These are phyloP conservation scores for Paecilomyces sp. DNA, from an alignment of 2,329 filamentous ascomycete species.

Conservation along the genomic window DNA sequence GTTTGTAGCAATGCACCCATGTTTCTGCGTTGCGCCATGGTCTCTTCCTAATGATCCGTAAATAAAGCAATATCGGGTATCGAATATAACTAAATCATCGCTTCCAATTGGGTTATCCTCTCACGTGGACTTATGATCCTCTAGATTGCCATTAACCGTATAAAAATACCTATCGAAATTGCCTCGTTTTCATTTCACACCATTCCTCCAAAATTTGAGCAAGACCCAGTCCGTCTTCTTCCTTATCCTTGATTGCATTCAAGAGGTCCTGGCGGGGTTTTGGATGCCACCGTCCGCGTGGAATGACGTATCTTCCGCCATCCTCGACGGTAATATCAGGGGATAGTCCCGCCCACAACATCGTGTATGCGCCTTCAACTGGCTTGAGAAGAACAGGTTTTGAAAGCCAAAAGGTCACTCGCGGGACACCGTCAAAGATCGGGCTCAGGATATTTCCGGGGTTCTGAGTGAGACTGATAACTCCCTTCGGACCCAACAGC, in stretches of 20 bases:
- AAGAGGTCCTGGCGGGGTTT: conserved; percentile 13
- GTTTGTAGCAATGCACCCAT: too few species aligned
- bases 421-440: conserved; percentile 6
- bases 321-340: conserved; percentile 9
- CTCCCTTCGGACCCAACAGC: conserved; percentile 5
- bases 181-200: conserved; percentile 6
- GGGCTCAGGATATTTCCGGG: conserved; percentile 12
- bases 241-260: conserved; percentile 8
- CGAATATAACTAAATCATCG: too few species aligned
- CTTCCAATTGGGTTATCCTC: too few species aligned
- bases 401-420: conserved; percentile 4
- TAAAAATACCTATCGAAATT: neutral
- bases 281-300: conserved; percentile 15
- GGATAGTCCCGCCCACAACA: conserved; percentile 14
- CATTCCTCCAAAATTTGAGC: conserved; percentile 12
- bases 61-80: too few species aligned
- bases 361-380: conserved; percentile 15
- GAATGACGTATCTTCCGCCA: conserved; percentile 13
- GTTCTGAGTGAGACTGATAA: conserved; percentile 15
- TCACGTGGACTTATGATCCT: too few species aligned
- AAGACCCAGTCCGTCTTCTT: conserved; percentile 12
- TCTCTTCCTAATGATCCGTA: too few species aligned
- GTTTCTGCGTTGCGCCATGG: too few species aligned
- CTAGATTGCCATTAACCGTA: neutral
- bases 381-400: conserved; percentile 9